Evolutionary conservation across 2,329 filamentous ascomycete genomes (phyloP), one percentile per base, ranked within the genome.

Genomic region (Talaromyces sp.): DNA sequence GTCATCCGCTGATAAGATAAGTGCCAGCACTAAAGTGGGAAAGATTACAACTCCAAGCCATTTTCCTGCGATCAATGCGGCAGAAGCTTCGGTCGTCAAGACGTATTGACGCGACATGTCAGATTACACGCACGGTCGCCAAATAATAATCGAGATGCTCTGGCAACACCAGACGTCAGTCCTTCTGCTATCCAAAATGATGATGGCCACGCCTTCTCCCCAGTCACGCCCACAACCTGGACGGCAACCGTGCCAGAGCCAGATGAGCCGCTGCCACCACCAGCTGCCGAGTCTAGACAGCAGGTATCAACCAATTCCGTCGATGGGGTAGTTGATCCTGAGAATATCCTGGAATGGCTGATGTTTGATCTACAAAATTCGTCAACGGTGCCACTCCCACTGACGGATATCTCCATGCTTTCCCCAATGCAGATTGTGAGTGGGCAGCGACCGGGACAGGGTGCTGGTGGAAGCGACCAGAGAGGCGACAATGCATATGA

Each of bases 71-170:
- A 65, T 7, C 54, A 67, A 34, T 72, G 70, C 34, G 68, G 67
- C 17, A 59, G 67, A 49, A 64, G 58, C 17, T 72, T 70, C 58
- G 70, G 69, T 31, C 70, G 70, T 54, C 69, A 70, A 27, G 70
- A 72, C 63, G 70, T 70, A 1, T 65, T 71, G 25, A 65, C 64
- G 22, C 65, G 70, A 27, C 70, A 71, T 51, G 59, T 65, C 36
- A 69, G 58, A 64, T 61, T 71, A 22, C 70, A 72, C 64, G 45
- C 38, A 47, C 43, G 19, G 8, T 22, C 43, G 2, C 43, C 43
- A 47, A 47, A 25, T 22, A 47, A 25, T 22, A 47, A 47, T 2
- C 43, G 19, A 13, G 43, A 47, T 5, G 43, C 19, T 47, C 4
- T 47, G 8, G 43, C 7, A 47, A 47, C 43, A 0, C 43, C 43